Evolutionary conservation across 2,329 filamentous ascomycete species (phyloP), one percentile per base, ranked within the genome.

Genomic region (Colletotrichum simmondsii): DNA sequence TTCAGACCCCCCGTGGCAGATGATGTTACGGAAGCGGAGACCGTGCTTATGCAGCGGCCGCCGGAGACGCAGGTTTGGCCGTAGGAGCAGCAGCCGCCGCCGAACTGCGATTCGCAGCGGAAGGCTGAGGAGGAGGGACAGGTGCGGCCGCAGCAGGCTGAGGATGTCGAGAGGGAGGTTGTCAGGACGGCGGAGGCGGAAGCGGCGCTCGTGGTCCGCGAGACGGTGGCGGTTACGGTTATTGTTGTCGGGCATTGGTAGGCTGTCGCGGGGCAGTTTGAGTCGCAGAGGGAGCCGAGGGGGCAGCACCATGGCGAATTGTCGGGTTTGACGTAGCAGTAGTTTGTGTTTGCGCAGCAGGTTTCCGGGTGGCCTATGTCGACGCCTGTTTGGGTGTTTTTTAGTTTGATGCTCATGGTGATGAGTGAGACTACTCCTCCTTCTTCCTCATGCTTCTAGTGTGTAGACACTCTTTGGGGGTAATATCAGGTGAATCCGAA

Each of bases 21-120:
- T 1, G 78, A 26, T 52, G 78, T 69, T 0, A 14, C 14, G 30
- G 70, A 10, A 10, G 30, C n/a, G 3, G 72, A 72, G 10, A 77
- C 42, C 26, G 81, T 78, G 35, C 81, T 68, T 74, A 86, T 75
- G 76, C 83, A 89, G 5, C 72, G 54, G 2, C 80, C 76, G 53
- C 76, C 78, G 2, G 79, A 76, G 19, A 77, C 80, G 77, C 89
- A 91, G 12, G 81, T 78, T 22, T 78, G 80, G 53, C 83, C 85
- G 75, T 84, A 87, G 10, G 76, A 65, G 75, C 89, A 91, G 80
- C 89, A 91, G 62, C 83, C 82, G 22, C 84, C 84, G 68, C 88
- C 87, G 32, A 86, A 81, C 2, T 69, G 76, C 10, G 71, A 42
- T 22, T 86, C 80, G 75, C 88, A 90, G 28, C 81, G 81, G 75